Percentiles rank a stretch among this genome's conserved stretches.
Conservation (phyloP, 164 flowering plant species). For the Aristolochia californica region DNA sequence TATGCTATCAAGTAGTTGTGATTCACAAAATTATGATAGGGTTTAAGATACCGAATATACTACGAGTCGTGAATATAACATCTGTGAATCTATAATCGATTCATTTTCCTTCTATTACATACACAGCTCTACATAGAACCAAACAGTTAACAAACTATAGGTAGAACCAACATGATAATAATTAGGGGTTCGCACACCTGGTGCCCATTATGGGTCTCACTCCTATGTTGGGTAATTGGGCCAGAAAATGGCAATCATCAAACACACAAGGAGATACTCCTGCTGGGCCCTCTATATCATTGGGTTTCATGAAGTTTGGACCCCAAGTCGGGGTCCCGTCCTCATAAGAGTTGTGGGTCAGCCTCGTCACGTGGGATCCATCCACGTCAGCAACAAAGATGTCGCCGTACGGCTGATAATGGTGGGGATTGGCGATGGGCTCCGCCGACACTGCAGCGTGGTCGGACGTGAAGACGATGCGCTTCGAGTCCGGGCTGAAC, state of each 20-base stretch:
- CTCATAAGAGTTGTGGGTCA: conserved; percentile 78
- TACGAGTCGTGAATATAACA: no score
- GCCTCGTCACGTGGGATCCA: conserved; percentile 47
- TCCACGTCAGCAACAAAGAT: conserved; percentile 49
- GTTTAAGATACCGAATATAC: no score
- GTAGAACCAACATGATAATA: no score
- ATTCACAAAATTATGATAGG: no score
- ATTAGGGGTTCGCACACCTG: no score
- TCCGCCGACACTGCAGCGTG: conserved; percentile 78
- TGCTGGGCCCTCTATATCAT: conserved; percentile 30
- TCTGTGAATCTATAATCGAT: no score
- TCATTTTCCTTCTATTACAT: no score
- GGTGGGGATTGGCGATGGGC: conserved; percentile 75
- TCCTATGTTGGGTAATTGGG: background rate
- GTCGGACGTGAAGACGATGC: conserved; percentile 64
- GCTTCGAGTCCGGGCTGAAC: conserved; percentile 71
- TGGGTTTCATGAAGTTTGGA: conserved; percentile 29
- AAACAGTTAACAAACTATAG: no score
- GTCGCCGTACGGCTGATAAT: conserved; percentile 86
- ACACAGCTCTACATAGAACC: no score
- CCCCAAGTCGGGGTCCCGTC: conserved; percentile 93
- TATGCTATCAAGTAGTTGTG: no score
- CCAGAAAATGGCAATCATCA: conserved; percentile 76
- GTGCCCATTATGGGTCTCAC: no score
- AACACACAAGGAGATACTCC: conserved; percentile 34